Evolutionary conservation across 2,329 filamentous ascomycete species (phyloP), one percentile per base, ranked within the genome.

Genomic region (Diaporthe vaccinii): DNA sequence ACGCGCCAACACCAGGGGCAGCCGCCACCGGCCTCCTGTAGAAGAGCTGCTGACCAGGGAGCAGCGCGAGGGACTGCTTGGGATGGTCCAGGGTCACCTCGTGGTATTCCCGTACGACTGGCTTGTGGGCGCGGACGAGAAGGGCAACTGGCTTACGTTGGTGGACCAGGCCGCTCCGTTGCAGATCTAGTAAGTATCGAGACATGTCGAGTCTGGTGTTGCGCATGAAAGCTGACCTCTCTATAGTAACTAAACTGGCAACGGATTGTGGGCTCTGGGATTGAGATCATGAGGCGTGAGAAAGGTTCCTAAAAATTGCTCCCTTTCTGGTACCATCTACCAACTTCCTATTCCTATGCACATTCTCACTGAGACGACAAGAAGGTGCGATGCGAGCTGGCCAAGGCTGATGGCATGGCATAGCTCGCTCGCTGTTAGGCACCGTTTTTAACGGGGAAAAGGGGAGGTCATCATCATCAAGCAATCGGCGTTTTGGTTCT

Each of bases 41-140:
- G 96, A 98, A 77, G 95, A 98, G 70, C 86, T 98, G 78, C 88
- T 98, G 72, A 89, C 90, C 39, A 91, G 91, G 73, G 89, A 90
- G 8, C 94, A 97, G 78, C 94, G 95, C 1, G 96, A 98, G 82
- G 93, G 94, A 79, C 85, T 98, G 78, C 87, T 98, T 78, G 90
- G 91, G 77, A 86, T 97, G 86, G 90, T 97, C 36, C 96, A 98
- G 83, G 97, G 97, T 1, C 92, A 96, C 82, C 84, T 99, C 71
- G 96, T 99, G 36, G 87, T 95, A 78, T 99, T 97, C 87, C 97
- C 97, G 8, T 98, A 98, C 84, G 95, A 99, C 81, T 99, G 97
- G 95, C 90, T 98, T 72, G 91, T 94, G 79, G 94, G 93, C 74
- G 97, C 98, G 85, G 97, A 98, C 86, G 91, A 93, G 81, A 96